Evolutionary conservation across 2,329 filamentous ascomycete species (phyloP).

Genomic region (Aaosphaeria arxii): DNA sequence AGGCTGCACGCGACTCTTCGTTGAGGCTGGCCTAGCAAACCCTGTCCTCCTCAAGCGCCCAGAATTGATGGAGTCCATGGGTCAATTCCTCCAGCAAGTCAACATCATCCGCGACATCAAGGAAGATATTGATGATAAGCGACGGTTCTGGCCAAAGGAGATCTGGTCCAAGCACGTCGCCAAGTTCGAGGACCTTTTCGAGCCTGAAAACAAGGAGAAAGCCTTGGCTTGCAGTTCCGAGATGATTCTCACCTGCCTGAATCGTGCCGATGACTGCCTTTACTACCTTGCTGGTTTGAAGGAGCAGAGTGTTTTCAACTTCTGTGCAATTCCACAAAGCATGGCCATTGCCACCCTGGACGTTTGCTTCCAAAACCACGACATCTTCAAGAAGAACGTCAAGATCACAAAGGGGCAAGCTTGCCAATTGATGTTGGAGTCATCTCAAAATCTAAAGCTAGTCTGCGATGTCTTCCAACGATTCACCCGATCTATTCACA

Average conservation of each 20-base stretch:
- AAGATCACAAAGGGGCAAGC: constrained; percentile 97
- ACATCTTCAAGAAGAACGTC: constrained; percentile 80
- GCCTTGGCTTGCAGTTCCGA: constrained; percentile 86
- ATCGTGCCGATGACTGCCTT: constrained; percentile 87
- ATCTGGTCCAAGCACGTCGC: constrained; percentile 96
- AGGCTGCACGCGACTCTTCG: constrained; percentile 85
- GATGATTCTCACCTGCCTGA: constrained; percentile 88
- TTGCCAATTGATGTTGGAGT: constrained; percentile 86
- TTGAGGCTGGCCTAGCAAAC: constrained; percentile 82
- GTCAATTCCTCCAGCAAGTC: constrained; percentile 94
- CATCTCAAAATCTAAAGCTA: constrained; percentile 81
- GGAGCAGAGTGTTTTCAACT: constrained; percentile 99
- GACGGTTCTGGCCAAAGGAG: constrained; percentile 92
- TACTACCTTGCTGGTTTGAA: constrained; percentile 94
- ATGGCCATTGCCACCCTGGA: constrained; percentile 98
- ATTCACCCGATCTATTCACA: constrained; percentile 78
- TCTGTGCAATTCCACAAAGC: constrained; percentile 90
- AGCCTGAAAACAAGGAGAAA: constrained; percentile 70
- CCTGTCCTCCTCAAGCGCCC: constrained; percentile 75
- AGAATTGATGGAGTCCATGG: constrained; percentile 90
- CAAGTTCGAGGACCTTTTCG: constrained; percentile 85
- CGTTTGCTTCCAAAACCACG: constrained; percentile 85
- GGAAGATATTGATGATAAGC: constrained; percentile 83
- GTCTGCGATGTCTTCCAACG: constrained; percentile 79
- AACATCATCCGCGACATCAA: constrained; percentile 97